A percentile compares a stretch with the other conserved stretches of the same genome.
phyloP scores from a whole-genome alignment of 768 basidiomycete genomes.

The Phlegmacium glaucopus region DNA sequence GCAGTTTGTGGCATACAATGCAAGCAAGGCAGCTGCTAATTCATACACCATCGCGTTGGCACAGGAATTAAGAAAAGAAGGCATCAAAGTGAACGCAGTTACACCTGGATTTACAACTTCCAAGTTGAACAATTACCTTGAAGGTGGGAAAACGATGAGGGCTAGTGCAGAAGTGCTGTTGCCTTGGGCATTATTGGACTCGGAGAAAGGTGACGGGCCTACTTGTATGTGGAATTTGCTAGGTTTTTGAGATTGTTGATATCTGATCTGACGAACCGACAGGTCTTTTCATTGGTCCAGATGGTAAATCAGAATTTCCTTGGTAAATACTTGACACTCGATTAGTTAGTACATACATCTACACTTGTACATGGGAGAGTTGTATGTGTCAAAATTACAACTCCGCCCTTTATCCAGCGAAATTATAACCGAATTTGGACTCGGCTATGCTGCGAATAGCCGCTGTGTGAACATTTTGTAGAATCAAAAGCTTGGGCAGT shows the following conservation, averaged over 20 bases:
- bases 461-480: too few relatives aligned
- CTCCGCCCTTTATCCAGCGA: too few relatives aligned
- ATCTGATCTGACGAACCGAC: neutral
- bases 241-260: neutral
- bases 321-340: slow-evolving; percentile 22
- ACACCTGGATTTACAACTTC: slow-evolving; percentile 57
- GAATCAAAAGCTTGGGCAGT: neutral
- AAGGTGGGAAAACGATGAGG: slow-evolving; percentile 34
- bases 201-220: slow-evolving; percentile 36
- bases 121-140: slow-evolving; percentile 35
- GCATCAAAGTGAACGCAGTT: slow-evolving; percentile 58
- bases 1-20: slow-evolving; percentile 53
- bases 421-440: too few relatives aligned
- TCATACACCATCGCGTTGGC: slow-evolving; percentile 61
- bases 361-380: too few relatives aligned
- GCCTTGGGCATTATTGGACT: slow-evolving; percentile 38
- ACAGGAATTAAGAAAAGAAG: slow-evolving; percentile 49
- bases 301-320: slow-evolving; percentile 31
- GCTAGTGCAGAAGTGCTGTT: slow-evolving; percentile 33
- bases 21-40: slow-evolving; percentile 68
- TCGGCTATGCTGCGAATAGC: too few relatives aligned
- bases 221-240: slow-evolving; percentile 25
- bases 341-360: too few relatives aligned
- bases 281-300: slow-evolving; percentile 31
- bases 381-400: too few relatives aligned